These are phyloP conservation scores for Collybia nuda DNA, from an alignment of 768 basidiomycete species.

Conservation along the genomic window DNA sequence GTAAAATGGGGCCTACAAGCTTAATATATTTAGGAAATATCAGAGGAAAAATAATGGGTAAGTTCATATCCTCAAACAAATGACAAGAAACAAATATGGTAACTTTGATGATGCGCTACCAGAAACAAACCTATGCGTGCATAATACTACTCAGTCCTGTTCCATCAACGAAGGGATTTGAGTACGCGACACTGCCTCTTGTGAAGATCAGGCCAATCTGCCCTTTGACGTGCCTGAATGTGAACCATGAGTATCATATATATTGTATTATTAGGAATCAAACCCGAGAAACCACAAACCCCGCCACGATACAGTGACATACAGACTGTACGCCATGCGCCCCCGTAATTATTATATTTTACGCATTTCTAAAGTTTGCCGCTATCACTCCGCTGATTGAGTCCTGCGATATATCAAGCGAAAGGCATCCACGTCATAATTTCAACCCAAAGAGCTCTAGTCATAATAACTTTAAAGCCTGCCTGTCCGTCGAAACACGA, in stretches of 20 bases:
- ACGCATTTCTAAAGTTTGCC: slow-evolving; percentile 14
- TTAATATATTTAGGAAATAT: too few relatives aligned
- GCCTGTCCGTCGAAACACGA: slow-evolving; percentile 16
- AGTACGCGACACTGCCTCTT: slow-evolving; percentile 12
- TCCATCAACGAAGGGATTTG: slow-evolving; percentile 14
- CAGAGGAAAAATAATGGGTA: too few relatives aligned
- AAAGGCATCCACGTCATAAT: not conserved
- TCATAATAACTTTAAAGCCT: slow-evolving; percentile 14
- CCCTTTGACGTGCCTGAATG: too few relatives aligned
- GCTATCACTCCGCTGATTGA: slow-evolving; percentile 11
- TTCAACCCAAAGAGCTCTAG: not conserved
- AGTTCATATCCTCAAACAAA: too few relatives aligned
- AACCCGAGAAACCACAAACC: slow-evolving; percentile 2
- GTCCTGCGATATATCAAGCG: slow-evolving; percentile 2
- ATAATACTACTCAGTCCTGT: slow-evolving; percentile 17
- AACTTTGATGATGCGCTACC: too few relatives aligned
- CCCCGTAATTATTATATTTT: slow-evolving; percentile 10
- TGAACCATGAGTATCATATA: too few relatives aligned
- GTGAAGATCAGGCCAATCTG: too few relatives aligned
- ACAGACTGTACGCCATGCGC: not conserved
- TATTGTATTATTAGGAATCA: too few relatives aligned
- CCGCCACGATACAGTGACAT: not conserved
- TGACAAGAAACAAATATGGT: too few relatives aligned
- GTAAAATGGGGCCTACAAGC: too few relatives aligned
- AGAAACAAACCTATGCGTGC: too few relatives aligned